Base-by-base conservation (phyloP, 805 yeast genomes). In the Naumovozyma dairenensis region DNA sequence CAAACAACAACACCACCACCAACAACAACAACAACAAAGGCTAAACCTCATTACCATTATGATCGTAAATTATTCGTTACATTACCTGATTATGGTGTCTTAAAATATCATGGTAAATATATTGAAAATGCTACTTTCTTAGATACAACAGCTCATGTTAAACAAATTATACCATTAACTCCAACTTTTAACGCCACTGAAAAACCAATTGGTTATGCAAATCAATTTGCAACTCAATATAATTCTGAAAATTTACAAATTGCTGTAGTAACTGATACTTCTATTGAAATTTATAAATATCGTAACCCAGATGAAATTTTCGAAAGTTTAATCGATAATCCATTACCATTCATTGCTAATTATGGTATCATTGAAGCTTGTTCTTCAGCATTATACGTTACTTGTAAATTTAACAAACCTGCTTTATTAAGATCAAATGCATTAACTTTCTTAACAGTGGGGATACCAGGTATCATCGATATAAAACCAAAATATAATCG, bases 351-450 rank as follows among this genome's bases (percentile, higher is more conserved):
- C 51, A 74, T 79, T 13, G 71, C 72, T 31, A 79, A 81, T 35
- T 86, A 85, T 54, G 96, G 97, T 5, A 70, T 78, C 33, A 77
- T 82, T 33, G 98, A 93, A 55, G 78, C 94, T 3, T 89, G 96
- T 51, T 79, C 95, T 0, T 77, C 92, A 1, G 81, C 96, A 8
- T 65, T 92, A 32, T 80, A 81, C 43, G 74, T 85, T 33, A 82
- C 95, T 1, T 81, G 94, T 50, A 77, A 83, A 36, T 72, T 72
- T 43, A 75, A 76, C 36, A 70, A 73, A 40, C 61, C 89, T 0
- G 81, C 65, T 39, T 49, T 62, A 12, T 51, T 63, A 28, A 60
- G 68, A 51, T 57, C 67, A 1, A 60, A 58, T 32, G 66, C 71
- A 4, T 52, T 67, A 32, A 65, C 61, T 15, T 65, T 67, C 35